Percentiles rank a stretch among this genome's conserved stretches.
Conservation (phyloP, 257 asterid genomes). For the Fraxinus quadrangulata region DNA sequence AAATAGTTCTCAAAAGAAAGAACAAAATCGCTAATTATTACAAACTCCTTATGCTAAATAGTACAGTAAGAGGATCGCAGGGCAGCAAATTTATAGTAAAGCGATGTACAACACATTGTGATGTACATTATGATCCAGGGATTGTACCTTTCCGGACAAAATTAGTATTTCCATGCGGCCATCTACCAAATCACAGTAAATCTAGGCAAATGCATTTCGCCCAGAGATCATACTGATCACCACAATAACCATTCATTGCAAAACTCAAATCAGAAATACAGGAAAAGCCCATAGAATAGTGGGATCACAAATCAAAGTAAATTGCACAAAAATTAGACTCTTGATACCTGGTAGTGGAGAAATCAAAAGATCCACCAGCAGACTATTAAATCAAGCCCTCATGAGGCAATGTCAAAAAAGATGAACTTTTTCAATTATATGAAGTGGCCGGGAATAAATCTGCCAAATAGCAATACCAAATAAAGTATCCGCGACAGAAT, state of each 20-base stretch:
- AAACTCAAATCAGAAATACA: conserved; percentile 17
- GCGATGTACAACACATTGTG: not conserved
- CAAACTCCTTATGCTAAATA: not conserved
- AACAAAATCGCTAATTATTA: no score
- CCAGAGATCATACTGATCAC: conserved; percentile 30
- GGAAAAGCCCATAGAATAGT: conserved; percentile 3
- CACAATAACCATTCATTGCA: conserved; percentile 17
- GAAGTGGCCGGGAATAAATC: not conserved
- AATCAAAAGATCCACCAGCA: conserved; percentile 30
- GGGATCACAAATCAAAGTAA: conserved; percentile 9
- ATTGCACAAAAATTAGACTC: conserved; percentile 13
- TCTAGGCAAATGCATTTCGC: conserved; percentile 13
- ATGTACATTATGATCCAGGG: not conserved
- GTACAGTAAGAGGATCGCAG: not conserved
- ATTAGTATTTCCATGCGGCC: not conserved
- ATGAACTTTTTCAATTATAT: not conserved
- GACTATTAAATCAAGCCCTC: conserved; percentile 29
- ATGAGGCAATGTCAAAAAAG: conserved; percentile 1
- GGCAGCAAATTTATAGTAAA: no score
- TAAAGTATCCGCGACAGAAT: conserved; percentile 1
- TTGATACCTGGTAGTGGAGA: conserved; percentile 38
- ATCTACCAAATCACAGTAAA: not conserved
- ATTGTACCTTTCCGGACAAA: not conserved
- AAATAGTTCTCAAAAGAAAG: no score
- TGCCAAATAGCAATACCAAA: conserved; percentile 17